Evolutionary conservation across 2,329 filamentous ascomycete species (phyloP).

Genomic region (Byssochlamys sp.): DNA sequence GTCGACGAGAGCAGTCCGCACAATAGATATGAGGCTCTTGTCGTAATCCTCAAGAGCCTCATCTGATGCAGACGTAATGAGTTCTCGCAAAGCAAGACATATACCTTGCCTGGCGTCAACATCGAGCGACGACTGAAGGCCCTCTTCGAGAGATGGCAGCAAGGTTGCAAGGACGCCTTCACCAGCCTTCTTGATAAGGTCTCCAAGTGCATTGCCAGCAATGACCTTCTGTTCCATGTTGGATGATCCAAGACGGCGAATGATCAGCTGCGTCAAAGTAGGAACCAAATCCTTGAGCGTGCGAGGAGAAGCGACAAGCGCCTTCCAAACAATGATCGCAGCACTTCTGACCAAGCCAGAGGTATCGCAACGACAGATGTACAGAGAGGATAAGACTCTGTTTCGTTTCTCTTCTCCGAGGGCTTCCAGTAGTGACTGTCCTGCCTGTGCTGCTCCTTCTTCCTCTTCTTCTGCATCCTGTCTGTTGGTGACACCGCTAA

Average conservation of each 20-base stretch:
- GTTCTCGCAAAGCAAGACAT: conserved; percentile 86
- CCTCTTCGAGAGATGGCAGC: conserved; percentile 83
- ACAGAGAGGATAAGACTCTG: conserved; percentile 91
- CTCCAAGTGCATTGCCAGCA: conserved; percentile 89
- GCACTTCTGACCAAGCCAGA: conserved; percentile 81
- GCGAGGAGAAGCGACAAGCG: conserved; percentile 78
- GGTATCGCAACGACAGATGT: conserved; percentile 95
- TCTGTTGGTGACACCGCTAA: conserved; percentile 81
- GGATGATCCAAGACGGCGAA: conserved; percentile 81
- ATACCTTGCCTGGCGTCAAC: conserved; percentile 93
- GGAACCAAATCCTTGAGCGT: conserved; percentile 93
- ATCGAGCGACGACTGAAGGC: conserved; percentile 77
- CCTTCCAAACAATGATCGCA: conserved; percentile 92
- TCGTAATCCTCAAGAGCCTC: conserved; percentile 91
- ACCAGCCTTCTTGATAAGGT: conserved; percentile 92
- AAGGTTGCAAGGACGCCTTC: conserved; percentile 82
- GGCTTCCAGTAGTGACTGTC: conserved; percentile 83
- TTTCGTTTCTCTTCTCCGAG: conserved; percentile 94
- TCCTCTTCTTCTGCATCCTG: conserved; percentile 70
- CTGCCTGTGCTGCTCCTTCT: conserved; percentile 69
- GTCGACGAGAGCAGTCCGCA: conserved; percentile 85
- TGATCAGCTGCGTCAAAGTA: conserved; percentile 87
- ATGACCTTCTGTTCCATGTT: conserved; percentile 99
- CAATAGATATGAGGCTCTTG: conserved; percentile 86
- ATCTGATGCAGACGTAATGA: conserved; percentile 77